Base-by-base conservation (phyloP, 164 flowering plant species). In the Echeveria elegans region DNA sequence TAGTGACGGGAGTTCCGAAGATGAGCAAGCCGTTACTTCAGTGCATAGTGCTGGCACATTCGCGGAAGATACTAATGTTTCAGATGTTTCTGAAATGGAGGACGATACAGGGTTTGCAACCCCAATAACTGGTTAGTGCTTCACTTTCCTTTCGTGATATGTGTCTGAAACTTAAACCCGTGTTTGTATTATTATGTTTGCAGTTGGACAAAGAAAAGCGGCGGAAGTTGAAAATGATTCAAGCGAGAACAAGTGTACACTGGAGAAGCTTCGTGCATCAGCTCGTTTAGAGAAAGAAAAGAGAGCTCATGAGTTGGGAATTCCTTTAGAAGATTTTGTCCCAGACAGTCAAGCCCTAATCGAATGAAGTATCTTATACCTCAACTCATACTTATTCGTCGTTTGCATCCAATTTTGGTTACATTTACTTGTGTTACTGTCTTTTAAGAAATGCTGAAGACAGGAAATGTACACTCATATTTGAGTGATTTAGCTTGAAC, bases 1-100 rank as follows among this genome's bases (percentile, higher is more conserved):
- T 56, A 26, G 14, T 56, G 61, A 56, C 16, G 34, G 28, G 19
- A 56, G 61, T 56, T 56, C 61, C 11, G 61, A 56, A 28, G 61
- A 56, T 56, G 59, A 53, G 10, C 32, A 56, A 26, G 32, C 19
- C 15, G 61, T 56, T 26, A 16, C 12, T 26, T 28, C 61, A 24
- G 61, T 3, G 26, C 31, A 5, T 21, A 50, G 28, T 23, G 56
- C 56, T 23, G 56, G 56, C 56, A 50, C 56, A n/a, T 4, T 1
- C 5, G 7, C 21, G 56, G 56, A 50, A 2, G n/a, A n/a, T n/a
- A n/a, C n/a, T n/a, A n/a, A 7, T 53, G 34, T 1, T 11, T 14
- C 61, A 12, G 19, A 56, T 2, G 61, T 56, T 16, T 56, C 61
- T 11, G 61, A 56, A 24, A 29, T 56, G 61, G 61, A 56, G 34